Base-by-base conservation (phyloP, 2,329 filamentous ascomycete species). In the Dactylella cylindrospora region DNA sequence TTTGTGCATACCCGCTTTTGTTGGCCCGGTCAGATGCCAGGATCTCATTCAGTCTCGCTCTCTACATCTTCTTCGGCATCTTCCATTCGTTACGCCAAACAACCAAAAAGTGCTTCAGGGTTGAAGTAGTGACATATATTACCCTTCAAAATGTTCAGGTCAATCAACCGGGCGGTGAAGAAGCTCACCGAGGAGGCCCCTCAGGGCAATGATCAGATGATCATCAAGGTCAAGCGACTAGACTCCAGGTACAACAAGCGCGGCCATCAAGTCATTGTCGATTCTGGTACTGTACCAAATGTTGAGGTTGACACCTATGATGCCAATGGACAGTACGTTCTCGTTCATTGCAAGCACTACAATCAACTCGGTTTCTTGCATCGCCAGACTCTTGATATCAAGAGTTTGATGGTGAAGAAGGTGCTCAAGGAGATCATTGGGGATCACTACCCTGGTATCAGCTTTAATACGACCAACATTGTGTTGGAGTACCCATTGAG, bases 391-490 rank as follows among this genome's bases (percentile, higher is more conserved):
- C 60, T 69, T 2, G 55, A 67, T 25, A 60, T 67, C 54, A 68
- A 68, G 45, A 65, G 61, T 32, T 59, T 62, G 39, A 62, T 66
- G 26, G 46, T 68, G 3, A 69, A 68, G 46, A 54, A 62, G 15
- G 22, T 66, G 0, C 44, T 67, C 23, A 65, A 57, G 31, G 59
- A 57, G 7, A 32, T 67, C 15, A 67, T 69, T 28, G 67, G 65
- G 15, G 59, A 67, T 40, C 64, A 64, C 12, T 69, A 69, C 26
- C 67, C 67, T 1, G 55, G 65, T 5, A 51, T 67, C 26, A 65
- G 61, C 10, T 69, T 69, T 44, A 55, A 43, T 29, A 66, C 66
- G 1, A 29, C 46, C 0, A 54, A 65, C 23, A 64, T 68, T 13
- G 54, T 57, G 1, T 23, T 68, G 41, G 46, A 57, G 26, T 65